A percentile compares a stretch with the other conserved stretches of the same genome.
Conservation (phyloP, 2,329 filamentous ascomycete species). For the Exophiala sp. region DNA sequence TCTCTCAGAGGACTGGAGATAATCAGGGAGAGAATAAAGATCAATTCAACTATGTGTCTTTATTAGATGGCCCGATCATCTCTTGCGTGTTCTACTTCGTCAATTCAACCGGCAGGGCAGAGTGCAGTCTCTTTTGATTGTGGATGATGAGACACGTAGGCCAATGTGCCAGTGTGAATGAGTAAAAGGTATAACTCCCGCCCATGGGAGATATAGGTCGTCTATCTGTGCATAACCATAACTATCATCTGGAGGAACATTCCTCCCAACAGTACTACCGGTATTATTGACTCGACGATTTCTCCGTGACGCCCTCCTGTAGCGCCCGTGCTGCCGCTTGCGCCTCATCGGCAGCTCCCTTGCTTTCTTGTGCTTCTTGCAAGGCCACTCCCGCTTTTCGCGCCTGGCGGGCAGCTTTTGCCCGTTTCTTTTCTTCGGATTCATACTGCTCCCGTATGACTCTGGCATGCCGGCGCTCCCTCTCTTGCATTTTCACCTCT, state of each 20-base stretch:
- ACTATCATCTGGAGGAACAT: too few species aligned
- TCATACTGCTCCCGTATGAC: slow-evolving; percentile 32
- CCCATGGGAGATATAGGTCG: too few species aligned
- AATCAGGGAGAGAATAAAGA: neutral
- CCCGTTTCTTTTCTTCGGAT: slow-evolving; percentile 39
- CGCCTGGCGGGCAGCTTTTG: slow-evolving; percentile 32
- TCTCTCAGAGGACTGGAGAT: neutral
- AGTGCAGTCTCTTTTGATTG: too few species aligned
- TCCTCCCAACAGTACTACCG: too few species aligned
- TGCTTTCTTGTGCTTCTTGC: slow-evolving; percentile 41
- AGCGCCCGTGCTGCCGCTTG: slow-evolving; percentile 29
- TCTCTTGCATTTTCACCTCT: slow-evolving; percentile 33
- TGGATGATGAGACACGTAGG: too few species aligned
- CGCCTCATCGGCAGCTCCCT: slow-evolving; percentile 33
- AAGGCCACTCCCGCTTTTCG: slow-evolving; percentile 31
- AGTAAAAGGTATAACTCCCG: too few species aligned
- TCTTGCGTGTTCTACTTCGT: neutral
- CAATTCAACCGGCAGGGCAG: too few species aligned
- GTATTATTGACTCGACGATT: too few species aligned
- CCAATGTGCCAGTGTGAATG: too few species aligned
- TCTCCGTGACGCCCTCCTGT: too few species aligned
- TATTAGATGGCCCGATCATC: neutral
- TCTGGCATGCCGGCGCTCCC: slow-evolving; percentile 37
- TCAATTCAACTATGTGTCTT: neutral
- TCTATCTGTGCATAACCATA: too few species aligned